These are phyloP conservation scores for Pelargonium australe DNA, from an alignment of 441 rosid genomes.

Conservation along the genomic window DNA sequence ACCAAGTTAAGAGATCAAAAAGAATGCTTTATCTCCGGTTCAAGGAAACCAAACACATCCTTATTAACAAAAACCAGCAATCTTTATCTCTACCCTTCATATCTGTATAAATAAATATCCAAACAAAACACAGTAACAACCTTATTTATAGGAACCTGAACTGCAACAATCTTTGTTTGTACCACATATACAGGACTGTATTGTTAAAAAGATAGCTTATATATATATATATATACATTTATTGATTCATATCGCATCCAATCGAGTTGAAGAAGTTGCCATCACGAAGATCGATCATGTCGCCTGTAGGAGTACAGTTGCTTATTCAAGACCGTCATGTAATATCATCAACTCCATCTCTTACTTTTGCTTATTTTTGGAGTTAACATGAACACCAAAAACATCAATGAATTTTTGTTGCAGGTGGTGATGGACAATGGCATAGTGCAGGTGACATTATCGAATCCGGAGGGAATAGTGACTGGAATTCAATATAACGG, in stretches of 20 bases:
- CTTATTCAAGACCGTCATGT: neutral
- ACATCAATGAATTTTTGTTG: neutral
- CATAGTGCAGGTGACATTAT: slow-evolving; percentile 43
- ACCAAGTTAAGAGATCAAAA: neutral
- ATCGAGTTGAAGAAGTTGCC: neutral
- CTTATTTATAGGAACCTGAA: too few species aligned
- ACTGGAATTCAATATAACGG: slow-evolving; percentile 57
- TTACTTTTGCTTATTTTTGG: too few species aligned
- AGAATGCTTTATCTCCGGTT: neutral
- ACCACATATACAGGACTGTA: too few species aligned
- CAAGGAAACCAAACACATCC: neutral
- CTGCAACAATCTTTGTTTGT: too few species aligned
- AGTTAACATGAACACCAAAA: too few species aligned
- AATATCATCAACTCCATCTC: neutral
- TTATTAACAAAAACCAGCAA: neutral
- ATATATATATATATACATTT: neutral
- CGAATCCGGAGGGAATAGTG: slow-evolving; percentile 55
- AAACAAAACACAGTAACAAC: too few species aligned
- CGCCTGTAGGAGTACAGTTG: neutral
- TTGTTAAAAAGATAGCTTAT: too few species aligned
- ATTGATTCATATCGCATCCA: neutral
- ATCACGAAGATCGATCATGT: neutral
- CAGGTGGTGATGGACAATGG: slow-evolving; percentile 71
- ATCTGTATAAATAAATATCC: too few species aligned
- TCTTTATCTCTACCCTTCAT: neutral